phyloP scores from a whole-genome alignment of 2,329 filamentous ascomycete genomes.

The Dothiorella sarmentorum region DNA sequence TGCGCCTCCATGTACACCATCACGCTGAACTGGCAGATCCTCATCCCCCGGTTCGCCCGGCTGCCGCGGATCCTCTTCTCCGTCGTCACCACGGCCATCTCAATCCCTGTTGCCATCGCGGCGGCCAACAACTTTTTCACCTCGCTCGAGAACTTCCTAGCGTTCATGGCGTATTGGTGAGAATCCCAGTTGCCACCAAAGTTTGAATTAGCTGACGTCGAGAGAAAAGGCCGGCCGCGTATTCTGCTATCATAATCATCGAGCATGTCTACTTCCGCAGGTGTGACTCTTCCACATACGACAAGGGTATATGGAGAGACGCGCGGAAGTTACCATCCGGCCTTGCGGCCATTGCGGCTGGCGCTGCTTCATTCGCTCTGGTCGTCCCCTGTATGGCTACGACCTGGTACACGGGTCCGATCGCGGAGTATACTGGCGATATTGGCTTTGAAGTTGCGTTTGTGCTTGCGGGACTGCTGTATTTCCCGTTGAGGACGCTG shows the following conservation, averaged over 20 bases:
- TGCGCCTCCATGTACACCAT: conserved; percentile 60
- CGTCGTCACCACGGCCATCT: conserved; percentile 55
- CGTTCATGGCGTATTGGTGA: conserved; percentile 36
- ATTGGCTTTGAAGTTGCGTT: conserved; percentile 65
- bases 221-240: conserved; percentile 29
- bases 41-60: conserved; percentile 35
- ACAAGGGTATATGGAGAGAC: conserved; percentile 40
- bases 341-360: conserved; percentile 39
- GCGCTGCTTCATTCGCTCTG: conserved; percentile 41
- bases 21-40: conserved; percentile 62
- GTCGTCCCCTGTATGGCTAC: conserved; percentile 60
- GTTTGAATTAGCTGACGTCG: too few species aligned
- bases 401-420: conserved; percentile 60
- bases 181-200: background rate
- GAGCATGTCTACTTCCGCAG: conserved; percentile 41
- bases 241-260: conserved; percentile 30
- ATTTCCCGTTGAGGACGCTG: conserved; percentile 42
- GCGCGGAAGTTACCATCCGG: conserved; percentile 40
- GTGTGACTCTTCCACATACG: conserved; percentile 35
- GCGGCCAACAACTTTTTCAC: conserved; percentile 57
- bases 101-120: conserved; percentile 57
- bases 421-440: conserved; percentile 59
- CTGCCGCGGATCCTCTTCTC: conserved; percentile 25
- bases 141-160: conserved; percentile 45
- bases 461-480: conserved; percentile 44